phyloP scores from a whole-genome alignment of 345 rosid species.

The Viola odorata region DNA sequence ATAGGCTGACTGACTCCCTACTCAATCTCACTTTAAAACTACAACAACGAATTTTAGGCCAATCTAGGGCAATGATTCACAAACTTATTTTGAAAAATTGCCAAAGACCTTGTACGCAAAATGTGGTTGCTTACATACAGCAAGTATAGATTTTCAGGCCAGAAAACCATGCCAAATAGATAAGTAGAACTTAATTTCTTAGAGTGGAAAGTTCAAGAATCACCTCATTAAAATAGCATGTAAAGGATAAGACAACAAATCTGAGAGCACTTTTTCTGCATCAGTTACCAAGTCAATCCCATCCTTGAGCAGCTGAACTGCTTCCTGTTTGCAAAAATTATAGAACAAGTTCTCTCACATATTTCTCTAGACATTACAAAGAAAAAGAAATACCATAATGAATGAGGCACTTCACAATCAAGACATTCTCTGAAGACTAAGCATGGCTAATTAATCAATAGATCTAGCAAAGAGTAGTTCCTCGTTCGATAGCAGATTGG shows the following conservation, averaged over 20 bases:
- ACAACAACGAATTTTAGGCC: too few species aligned
- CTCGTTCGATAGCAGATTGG: neutral
- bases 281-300: constrained; percentile 91
- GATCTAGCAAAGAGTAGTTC: neutral
- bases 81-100: too few species aligned
- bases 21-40: too few species aligned
- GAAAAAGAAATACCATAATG: neutral
- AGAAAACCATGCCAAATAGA: constrained; percentile 5
- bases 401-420: neutral
- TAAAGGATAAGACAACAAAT: constrained; percentile 82
- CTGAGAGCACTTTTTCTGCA: constrained; percentile 69
- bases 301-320: constrained; percentile 81
- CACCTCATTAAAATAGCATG: constrained; percentile 63
- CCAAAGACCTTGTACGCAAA: too few species aligned
- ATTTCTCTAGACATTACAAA: neutral
- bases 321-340: constrained; percentile 55
- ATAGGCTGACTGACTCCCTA: too few species aligned
- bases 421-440: neutral
- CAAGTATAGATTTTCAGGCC: neutral
- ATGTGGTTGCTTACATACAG: too few species aligned
- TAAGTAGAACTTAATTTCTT: neutral
- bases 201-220: constrained; percentile 15
- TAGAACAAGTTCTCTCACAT: neutral
- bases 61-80: too few species aligned
- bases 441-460: neutral